Evolutionary conservation across 768 basidiomycete genomes (phyloP).

Genomic region (Pisolithus orientalis): DNA sequence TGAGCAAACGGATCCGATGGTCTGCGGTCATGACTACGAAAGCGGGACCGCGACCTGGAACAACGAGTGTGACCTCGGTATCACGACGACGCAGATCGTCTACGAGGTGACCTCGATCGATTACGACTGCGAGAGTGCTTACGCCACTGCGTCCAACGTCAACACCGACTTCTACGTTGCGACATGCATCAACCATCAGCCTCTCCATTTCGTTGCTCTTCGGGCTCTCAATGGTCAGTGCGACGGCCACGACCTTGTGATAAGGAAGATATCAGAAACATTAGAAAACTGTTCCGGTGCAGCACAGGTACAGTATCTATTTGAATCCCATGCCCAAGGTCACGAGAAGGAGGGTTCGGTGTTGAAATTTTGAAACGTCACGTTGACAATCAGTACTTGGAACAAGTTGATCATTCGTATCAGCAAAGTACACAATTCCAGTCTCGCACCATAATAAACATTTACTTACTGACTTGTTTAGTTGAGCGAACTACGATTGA

Average conservation of each 20-base stretch:
- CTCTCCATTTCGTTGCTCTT: constrained; percentile 65
- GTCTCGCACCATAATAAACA: constrained; percentile 41
- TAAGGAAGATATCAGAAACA: background rate
- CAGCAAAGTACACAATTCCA: constrained; percentile 35
- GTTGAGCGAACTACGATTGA: no score
- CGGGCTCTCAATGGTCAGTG: constrained; percentile 81
- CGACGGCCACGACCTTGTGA: constrained; percentile 41
- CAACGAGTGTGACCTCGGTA: constrained; percentile 48
- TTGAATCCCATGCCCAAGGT: no score
- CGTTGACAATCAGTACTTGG: no score
- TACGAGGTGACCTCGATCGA: constrained; percentile 59
- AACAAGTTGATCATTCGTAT: no score
- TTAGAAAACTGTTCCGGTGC: no score
- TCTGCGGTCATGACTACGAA: constrained; percentile 57
- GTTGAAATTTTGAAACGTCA: no score
- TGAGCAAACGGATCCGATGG: constrained; percentile 63
- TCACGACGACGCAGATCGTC: constrained; percentile 63
- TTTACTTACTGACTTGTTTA: constrained; percentile 23
- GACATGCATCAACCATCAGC: constrained; percentile 17
- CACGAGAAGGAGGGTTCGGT: no score
- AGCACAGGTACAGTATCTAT: no score
- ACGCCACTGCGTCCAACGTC: constrained; percentile 40
- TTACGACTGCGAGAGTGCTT: constrained; percentile 64
- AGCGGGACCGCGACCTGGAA: constrained; percentile 60
- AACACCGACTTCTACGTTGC: background rate